A percentile compares a stretch with the other conserved stretches of the same genome.
phyloP scores from a whole-genome alignment of 2,329 filamentous ascomycete species.

The Aciculosporium take region DNA sequence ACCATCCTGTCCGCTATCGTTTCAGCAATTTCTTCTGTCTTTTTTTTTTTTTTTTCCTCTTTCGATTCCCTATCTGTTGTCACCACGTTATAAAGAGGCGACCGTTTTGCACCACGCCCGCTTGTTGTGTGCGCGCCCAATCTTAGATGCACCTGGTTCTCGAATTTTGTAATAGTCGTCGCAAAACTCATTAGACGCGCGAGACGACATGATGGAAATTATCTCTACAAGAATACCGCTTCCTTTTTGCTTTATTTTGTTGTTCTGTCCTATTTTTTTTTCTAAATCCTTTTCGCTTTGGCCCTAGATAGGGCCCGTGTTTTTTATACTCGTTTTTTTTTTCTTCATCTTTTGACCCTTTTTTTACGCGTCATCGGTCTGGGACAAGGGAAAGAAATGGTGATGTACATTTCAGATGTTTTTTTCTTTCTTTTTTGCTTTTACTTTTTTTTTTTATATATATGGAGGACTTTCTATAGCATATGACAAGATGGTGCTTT shows the following conservation, averaged over 20 bases:
- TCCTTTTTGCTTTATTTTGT: neutral
- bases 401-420: too few relatives aligned
- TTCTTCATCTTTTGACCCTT: too few relatives aligned
- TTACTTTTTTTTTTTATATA: neutral
- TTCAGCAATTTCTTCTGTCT: neutral
- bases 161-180: neutral
- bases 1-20: slow-evolving; percentile 9
- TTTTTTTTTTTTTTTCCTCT: neutral
- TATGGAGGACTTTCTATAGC: too few relatives aligned
- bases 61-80: slow-evolving; percentile 5
- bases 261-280: neutral
- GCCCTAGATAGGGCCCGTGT: neutral
- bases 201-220: neutral
- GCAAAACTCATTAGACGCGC: neutral
- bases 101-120: neutral
- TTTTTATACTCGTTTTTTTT: neutral
- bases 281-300: neutral
- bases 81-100: neutral
- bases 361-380: too few relatives aligned
- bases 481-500: neutral
- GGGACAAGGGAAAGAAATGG: too few relatives aligned
- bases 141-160: neutral
- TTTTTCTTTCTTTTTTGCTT: neutral
- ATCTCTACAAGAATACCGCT: too few relatives aligned
- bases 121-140: neutral